These are phyloP conservation scores for Lindgomyces ingoldianus DNA, from an alignment of 495 filamentous ascomycete genomes.

Conservation along the genomic window DNA sequence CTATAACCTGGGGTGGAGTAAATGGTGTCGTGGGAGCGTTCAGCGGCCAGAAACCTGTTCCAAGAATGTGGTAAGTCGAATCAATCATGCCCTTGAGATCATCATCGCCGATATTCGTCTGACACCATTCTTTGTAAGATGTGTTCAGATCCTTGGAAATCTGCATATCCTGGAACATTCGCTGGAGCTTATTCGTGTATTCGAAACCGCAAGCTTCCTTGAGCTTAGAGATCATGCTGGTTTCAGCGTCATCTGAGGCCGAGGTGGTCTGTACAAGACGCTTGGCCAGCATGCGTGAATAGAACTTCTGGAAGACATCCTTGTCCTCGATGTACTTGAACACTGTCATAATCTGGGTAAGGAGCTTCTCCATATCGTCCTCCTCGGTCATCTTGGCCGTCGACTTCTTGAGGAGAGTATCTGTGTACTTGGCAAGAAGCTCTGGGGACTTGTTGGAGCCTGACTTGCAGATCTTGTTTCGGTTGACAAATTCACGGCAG, in stretches of 20 bases:
- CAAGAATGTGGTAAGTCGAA: slow-evolving; percentile 81
- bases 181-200: slow-evolving; percentile 98
- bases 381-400: slow-evolving; percentile 85
- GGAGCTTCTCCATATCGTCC: slow-evolving; percentile 83
- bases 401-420: slow-evolving; percentile 86
- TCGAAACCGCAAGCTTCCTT: slow-evolving; percentile 99
- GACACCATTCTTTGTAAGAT: slow-evolving; percentile 72
- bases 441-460: slow-evolving; percentile 92
- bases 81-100: slow-evolving; percentile 66
- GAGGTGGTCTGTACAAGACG: slow-evolving; percentile 92
- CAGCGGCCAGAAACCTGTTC: slow-evolving; percentile 97
- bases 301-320: slow-evolving; percentile 99
- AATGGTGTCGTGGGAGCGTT: slow-evolving; percentile 81
- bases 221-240: slow-evolving; percentile 98
- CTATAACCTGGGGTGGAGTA: slow-evolving; percentile 79
- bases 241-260: slow-evolving; percentile 95
- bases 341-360: slow-evolving; percentile 97
- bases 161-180: slow-evolving; percentile 99
- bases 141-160: slow-evolving; percentile 95
- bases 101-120: slow-evolving; percentile 59
- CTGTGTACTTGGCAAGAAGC: slow-evolving; percentile 93
- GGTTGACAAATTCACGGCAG: slow-evolving; percentile 96
- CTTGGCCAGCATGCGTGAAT: slow-evolving; percentile 93
- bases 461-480: slow-evolving; percentile 90
- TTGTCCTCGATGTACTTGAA: slow-evolving; percentile 99